These are phyloP conservation scores for Ustilago sp. DNA, from an alignment of 1,284 basidiomycete species.

Conservation along the genomic window DNA sequence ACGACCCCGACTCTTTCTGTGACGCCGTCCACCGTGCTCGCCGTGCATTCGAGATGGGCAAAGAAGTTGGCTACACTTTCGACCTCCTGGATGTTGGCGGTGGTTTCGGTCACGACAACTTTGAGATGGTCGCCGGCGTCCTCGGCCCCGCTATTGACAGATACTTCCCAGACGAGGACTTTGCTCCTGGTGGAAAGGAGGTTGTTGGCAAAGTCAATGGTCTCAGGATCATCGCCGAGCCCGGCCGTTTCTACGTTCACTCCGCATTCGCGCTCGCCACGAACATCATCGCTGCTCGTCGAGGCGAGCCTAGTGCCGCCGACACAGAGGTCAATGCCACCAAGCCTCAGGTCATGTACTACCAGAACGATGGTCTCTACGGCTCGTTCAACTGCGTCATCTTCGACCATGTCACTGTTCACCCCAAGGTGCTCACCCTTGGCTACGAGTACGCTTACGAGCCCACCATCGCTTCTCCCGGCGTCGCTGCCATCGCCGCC, in stretches of 20 bases:
- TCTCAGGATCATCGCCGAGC: constrained; percentile 92
- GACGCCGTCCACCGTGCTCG: constrained; percentile 89
- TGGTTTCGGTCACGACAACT: constrained; percentile 91
- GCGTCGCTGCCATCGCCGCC: constrained; percentile 26
- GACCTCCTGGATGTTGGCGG: constrained; percentile 91
- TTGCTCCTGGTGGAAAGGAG: constrained; percentile 62
- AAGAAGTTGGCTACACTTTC: constrained; percentile 83
- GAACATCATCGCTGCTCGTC: constrained; percentile 86
- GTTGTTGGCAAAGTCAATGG: constrained; percentile 72
- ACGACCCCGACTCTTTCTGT: constrained; percentile 87
- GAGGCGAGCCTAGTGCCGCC: constrained; percentile 42
- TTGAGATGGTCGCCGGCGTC: constrained; percentile 83
- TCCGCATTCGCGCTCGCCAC: constrained; percentile 90
- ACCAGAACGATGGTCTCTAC: constrained; percentile 74
- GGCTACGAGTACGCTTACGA: constrained; percentile 66
- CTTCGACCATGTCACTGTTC: constrained; percentile 89
- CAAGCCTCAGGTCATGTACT: constrained; percentile 68
- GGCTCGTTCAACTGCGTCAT: constrained; percentile 98
- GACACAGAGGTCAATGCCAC: constrained; percentile 12
- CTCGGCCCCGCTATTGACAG: constrained; percentile 80
- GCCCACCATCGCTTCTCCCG: constrained; percentile 63
- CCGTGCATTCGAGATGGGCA: constrained; percentile 87
- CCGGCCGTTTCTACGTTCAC: constrained; percentile 94
- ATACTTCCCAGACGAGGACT: constrained; percentile 81
- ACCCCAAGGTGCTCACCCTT: constrained; percentile 81